Base-by-base conservation (phyloP, 2,329 filamentous ascomycete species). In the Macroventuria anomochaeta region DNA sequence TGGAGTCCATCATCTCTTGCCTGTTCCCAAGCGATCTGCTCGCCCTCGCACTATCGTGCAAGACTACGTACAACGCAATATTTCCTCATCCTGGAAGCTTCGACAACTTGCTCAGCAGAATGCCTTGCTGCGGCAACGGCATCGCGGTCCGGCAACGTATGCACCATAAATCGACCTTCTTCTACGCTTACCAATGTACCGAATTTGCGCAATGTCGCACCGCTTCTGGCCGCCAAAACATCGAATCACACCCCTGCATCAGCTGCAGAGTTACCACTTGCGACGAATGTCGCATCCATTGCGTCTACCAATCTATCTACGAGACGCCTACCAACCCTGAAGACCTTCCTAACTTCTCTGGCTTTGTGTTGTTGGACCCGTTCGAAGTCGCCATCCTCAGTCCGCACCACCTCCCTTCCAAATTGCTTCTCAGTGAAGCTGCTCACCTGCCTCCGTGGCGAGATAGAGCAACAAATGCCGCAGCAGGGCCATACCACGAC, bases 261-360 rank as follows among this genome's bases (percentile, higher is more conserved):
- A 54, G 34, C 7, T 74, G 71, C 49, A 61, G 59, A 13, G 50
- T 62, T 1, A 70, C 54, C n/a, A 74, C 71, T 2, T 74, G 71
- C 55, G 55, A 74, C 32, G 71, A 74, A 46, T 74, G 71, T 38
- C 64, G 71, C 7, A 65, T 72, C 28, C 71, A 74, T 41, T 70
- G 67, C 51, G 67, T 72, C 4, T 74, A 71, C 33, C 69, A 72
- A 31, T 70, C 62, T 38, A 65, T 65, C 42, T 65, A 63, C 50
- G 63, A 69, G 47, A 36, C 57, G 3, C 51, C 64, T 2, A 57
- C 57, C 15, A 65, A 68, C 1, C 54, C 61, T 1, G 67, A 71
- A 20, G 71, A 73, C 25, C 43, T 74, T 7, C 64, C 69, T 0
- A 64, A 65, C 23, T 70, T 63, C 23, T 70, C 68, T 31, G 71